phyloP scores from a whole-genome alignment of 257 asterid genomes.

The Euphrasia confusa region DNA sequence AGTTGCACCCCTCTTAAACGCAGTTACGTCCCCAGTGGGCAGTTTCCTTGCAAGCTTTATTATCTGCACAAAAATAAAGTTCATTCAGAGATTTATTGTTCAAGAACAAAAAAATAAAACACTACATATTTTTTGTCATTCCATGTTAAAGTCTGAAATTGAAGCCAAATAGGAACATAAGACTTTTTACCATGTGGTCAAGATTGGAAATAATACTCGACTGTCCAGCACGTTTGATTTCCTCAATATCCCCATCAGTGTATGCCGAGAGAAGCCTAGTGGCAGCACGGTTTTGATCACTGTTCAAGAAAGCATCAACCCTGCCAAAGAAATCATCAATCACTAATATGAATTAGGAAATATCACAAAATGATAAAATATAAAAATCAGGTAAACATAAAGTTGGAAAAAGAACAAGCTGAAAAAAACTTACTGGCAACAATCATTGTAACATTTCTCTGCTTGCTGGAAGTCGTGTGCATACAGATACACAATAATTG shows the following conservation, averaged over 20 bases:
- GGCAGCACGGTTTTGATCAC: slow-evolving; percentile 93
- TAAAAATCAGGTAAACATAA: slow-evolving; percentile 11
- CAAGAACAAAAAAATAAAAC: not conserved
- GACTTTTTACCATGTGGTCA: slow-evolving; percentile 58
- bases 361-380: slow-evolving; percentile 9
- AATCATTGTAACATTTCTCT: slow-evolving; percentile 90
- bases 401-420: not conserved
- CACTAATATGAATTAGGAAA: not conserved
- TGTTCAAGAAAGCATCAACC: slow-evolving; percentile 72
- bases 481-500: slow-evolving; percentile 86
- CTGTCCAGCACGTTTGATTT: slow-evolving; percentile 80
- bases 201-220: slow-evolving; percentile 77
- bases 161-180: slow-evolving; percentile 19
- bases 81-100: slow-evolving; percentile 3
- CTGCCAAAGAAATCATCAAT: slow-evolving; percentile 42
- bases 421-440: slow-evolving; percentile 79
- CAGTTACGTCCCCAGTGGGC: slow-evolving; percentile 78
- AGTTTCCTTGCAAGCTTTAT: slow-evolving; percentile 87
- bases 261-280: slow-evolving; percentile 76
- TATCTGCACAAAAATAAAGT: slow-evolving; percentile 41
- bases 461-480: slow-evolving; percentile 94
- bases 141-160: not conserved
- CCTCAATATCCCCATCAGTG: slow-evolving; percentile 81
- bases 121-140: not conserved
- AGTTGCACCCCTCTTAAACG: slow-evolving; percentile 43